Evolutionary conservation across 306 rosid species (phyloP).

Genomic region (Geum urbanum): DNA sequence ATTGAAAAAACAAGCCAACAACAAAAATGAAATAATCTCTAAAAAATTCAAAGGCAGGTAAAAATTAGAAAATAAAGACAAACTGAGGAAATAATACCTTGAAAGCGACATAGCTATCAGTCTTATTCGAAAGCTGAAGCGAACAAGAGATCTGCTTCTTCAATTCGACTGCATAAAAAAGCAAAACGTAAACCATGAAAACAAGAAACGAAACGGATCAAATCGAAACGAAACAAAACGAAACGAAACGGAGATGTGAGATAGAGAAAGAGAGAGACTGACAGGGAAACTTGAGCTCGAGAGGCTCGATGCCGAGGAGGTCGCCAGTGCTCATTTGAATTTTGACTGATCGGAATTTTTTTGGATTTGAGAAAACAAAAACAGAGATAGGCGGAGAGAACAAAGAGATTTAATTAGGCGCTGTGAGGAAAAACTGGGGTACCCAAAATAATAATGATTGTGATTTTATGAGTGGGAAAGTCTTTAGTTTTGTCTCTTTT

Average conservation of each 20-base stretch:
- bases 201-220: background rate
- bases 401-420: slow-evolving; percentile 18
- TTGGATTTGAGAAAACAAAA: background rate
- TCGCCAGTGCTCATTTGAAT: slow-evolving; percentile 69
- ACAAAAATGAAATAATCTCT: background rate
- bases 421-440: slow-evolving; percentile 13
- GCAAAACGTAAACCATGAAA: background rate
- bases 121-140: slow-evolving; percentile 77
- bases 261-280: slow-evolving; percentile 17
- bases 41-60: background rate
- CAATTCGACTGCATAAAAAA: slow-evolving; percentile 57
- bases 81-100: slow-evolving; percentile 43
- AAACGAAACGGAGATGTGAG: background rate
- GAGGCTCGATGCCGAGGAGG: slow-evolving; percentile 78
- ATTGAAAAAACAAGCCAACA: background rate
- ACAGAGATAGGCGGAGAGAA: slow-evolving; percentile 37
- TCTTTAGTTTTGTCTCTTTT: background rate
- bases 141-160: slow-evolving; percentile 92
- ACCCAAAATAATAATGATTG: background rate
- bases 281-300: slow-evolving; percentile 83
- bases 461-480: slow-evolving; percentile 15
- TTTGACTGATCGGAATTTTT: slow-evolving; percentile 13
- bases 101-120: slow-evolving; percentile 78
- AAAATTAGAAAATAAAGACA: background rate
- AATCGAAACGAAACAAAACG: slow-evolving; percentile 31